Base-by-base conservation (phyloP, 768 basidiomycete species). In the Favolaschia claudopus region DNA sequence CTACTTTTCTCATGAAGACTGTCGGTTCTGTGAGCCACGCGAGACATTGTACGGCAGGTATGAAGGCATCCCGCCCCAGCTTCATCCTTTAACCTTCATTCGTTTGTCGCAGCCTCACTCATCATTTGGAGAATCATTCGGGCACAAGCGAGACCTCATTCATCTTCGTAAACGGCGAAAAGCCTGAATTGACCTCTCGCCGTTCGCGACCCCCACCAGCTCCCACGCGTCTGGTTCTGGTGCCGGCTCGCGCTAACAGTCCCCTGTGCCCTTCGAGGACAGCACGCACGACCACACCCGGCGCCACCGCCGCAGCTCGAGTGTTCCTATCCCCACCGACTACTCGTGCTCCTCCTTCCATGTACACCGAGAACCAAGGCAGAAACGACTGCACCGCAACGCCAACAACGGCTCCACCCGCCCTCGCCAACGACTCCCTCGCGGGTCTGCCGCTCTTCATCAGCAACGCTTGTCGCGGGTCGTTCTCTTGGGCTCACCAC, bases 311-410 rank as follows among this genome's bases (percentile, higher is more conserved):
- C 81, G 88, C 1, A 79, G 87, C 2, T 89, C 87, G 0, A 87
- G 86, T 0, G 87, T 88, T 0, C 88, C 88, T 1, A 81, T 87
- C 10, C 84, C 83, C 4, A 80, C 79, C 61, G 74, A 77, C 42
- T 67, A 57, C 56, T 5, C 54, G 27, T 52, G 48, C 48, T 44
- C 24, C 42, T n/a, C 62, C 62, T 20, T 63, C 58, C 62, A 54
- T 58, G 47, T 47, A 55, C 53, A 71, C 64, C 37, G 66, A 70
- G 56, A 64, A 36, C 40, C 47, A 62, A 29, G 44, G 63, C 36
- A 48, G n/a, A n/a, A n/a, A n/a, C n/a, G n/a, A n/a, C 52, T 79
- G 1, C n/a, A n/a, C n/a, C n/a, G n/a, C n/a, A n/a, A n/a, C n/a
- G n/a, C n/a, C n/a, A n/a, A n/a, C n/a, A n/a, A n/a, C n/a, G 74